Evolutionary conservation across 73 alveolate species (phyloP).

Genomic region (Paramecium primaurelia): DNA sequence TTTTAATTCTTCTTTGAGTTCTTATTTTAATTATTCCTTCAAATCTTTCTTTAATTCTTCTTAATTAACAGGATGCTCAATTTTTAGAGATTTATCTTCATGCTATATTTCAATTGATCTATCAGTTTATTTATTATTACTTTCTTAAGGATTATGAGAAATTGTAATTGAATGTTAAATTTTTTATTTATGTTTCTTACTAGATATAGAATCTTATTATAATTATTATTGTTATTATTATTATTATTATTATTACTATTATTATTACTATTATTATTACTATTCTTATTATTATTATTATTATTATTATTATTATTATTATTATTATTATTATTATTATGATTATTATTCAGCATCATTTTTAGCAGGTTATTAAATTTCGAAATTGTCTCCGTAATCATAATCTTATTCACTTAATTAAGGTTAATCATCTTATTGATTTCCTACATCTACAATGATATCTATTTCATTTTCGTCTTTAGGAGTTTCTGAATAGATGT

Average conservation of each 20-base stretch:
- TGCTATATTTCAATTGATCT: neutral
- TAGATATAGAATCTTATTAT: neutral
- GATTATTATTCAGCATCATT: neutral
- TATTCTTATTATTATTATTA: neutral
- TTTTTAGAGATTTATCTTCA: neutral
- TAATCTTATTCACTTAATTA: neutral
- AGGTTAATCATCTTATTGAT: neutral
- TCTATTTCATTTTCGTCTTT: neutral
- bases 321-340: neutral
- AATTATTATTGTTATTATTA: neutral
- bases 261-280: neutral
- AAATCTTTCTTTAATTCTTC: neutral
- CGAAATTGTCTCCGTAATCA: neutral
- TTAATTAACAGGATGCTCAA: neutral
- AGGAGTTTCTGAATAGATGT: neutral
- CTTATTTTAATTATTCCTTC: neutral
- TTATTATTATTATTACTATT: neutral
- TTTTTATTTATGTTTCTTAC: neutral
- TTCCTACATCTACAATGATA: neutral
- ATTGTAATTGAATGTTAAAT: neutral
- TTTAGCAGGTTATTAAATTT: neutral
- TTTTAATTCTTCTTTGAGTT: constrained; percentile 1
- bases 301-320: neutral
- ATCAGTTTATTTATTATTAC: neutral
- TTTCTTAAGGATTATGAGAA: neutral